These are phyloP conservation scores for Aspergillaceae sp. DNA, from an alignment of 2,329 filamentous ascomycete genomes.

Conservation along the genomic window DNA sequence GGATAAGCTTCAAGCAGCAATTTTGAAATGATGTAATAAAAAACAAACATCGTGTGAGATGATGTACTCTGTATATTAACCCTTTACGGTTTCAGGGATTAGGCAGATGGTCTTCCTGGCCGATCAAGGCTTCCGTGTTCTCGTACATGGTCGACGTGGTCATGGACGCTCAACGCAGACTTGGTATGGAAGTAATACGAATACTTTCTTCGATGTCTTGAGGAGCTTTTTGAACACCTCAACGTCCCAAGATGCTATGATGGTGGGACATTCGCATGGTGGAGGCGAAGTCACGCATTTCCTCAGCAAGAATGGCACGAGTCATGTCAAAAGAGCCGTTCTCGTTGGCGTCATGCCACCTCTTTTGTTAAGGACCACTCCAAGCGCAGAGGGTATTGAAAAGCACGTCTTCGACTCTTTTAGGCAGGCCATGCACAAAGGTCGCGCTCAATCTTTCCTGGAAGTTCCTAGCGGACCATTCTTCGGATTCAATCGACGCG, in stretches of 20 bases:
- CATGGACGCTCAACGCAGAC: conserved; percentile 35
- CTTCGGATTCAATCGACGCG: conserved; percentile 28
- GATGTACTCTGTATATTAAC: background rate
- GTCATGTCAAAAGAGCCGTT: conserved; percentile 33
- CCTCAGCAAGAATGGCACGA: conserved; percentile 28
- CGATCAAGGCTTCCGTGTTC: conserved; percentile 29
- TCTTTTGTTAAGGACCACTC: conserved; percentile 25
- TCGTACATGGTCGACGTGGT: conserved; percentile 29
- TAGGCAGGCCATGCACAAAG: conserved; percentile 26
- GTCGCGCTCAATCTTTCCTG: conserved; percentile 29
- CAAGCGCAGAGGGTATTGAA: conserved; percentile 28
- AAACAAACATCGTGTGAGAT: background rate
- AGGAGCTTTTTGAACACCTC: conserved; percentile 28
- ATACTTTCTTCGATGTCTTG: conserved; percentile 34
- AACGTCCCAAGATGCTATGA: conserved; percentile 24
- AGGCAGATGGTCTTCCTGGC: conserved; percentile 32
- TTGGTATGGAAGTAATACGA: conserved; percentile 34
- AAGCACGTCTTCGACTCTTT: conserved; percentile 33
- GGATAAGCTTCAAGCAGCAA: background rate
- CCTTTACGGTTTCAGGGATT: background rate
- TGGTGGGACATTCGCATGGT: conserved; percentile 36
- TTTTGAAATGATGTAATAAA: background rate
- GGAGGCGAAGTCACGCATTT: conserved; percentile 36
- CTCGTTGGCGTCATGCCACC: conserved; percentile 32
- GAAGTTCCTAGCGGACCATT: conserved; percentile 29